A percentile compares a stretch with the other conserved stretches of the same genome.
Evolutionary conservation across 2,329 filamentous ascomycete genomes (phyloP).

Genomic region (Trichophaea hybrida): DNA sequence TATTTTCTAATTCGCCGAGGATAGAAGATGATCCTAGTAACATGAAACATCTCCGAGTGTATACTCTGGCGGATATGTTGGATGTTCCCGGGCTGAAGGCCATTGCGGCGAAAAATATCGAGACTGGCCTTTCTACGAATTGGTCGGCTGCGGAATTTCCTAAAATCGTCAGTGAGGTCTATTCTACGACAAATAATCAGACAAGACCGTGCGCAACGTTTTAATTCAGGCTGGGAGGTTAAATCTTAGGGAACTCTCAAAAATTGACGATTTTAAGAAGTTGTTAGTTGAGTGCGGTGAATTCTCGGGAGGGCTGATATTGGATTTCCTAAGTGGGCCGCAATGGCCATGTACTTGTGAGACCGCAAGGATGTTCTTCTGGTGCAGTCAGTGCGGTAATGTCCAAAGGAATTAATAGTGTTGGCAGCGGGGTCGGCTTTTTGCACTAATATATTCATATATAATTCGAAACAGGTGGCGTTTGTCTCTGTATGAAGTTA

Average conservation of each 20-base stretch:
- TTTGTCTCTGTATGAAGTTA: too few relatives aligned
- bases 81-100: not conserved
- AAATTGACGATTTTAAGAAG: not conserved
- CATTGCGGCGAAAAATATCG: not conserved
- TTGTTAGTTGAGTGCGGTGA: not conserved
- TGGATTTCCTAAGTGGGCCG: not conserved
- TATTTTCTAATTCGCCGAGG: not conserved
- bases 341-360: too few relatives aligned
- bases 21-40: not conserved
- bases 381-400: too few relatives aligned
- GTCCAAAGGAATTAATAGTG: too few relatives aligned
- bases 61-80: conserved; percentile 3
- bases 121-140: not conserved
- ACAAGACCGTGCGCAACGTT: not conserved
- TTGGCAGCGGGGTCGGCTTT: too few relatives aligned
- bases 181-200: not conserved
- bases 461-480: too few relatives aligned
- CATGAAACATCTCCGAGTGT: not conserved
- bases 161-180: not conserved
- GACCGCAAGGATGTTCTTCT: too few relatives aligned
- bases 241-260: not conserved
- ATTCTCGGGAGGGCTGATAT: not conserved
- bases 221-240: not conserved
- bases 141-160: not conserved
- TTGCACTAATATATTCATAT: too few relatives aligned